A percentile compares a stretch with the other conserved stretches of the same genome.
phyloP scores from a whole-genome alignment of 805 yeast genomes.

The Komagataella populi region DNA sequence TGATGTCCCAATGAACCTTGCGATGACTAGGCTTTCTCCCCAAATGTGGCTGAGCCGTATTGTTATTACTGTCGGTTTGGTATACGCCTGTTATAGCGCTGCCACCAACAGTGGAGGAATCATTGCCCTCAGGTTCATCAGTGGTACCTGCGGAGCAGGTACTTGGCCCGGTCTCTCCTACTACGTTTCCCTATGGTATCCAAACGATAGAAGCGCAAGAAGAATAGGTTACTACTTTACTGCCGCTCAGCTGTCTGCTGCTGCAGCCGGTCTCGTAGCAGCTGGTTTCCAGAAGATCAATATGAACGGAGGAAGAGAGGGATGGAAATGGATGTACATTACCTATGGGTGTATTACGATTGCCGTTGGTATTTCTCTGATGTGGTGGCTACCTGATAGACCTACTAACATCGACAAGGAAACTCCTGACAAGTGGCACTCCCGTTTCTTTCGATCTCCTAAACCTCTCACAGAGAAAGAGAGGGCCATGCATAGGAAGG shows the following conservation, averaged over 20 bases:
- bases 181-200: constrained; percentile 77
- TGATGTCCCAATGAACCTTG: constrained; percentile 79
- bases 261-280: constrained; percentile 77
- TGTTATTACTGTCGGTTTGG: constrained; percentile 63
- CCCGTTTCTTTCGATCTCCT: constrained; percentile 6
- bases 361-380: constrained; percentile 43
- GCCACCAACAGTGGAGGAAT: constrained; percentile 43
- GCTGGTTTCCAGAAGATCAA: constrained; percentile 87
- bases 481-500: constrained; percentile 38
- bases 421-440: constrained; percentile 10
- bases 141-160: constrained; percentile 74
- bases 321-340: constrained; percentile 82
- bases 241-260: constrained; percentile 83
- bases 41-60: constrained; percentile 78
- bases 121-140: constrained; percentile 56
- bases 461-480: constrained; percentile 44
- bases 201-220: constrained; percentile 59
- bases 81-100: constrained; percentile 61
- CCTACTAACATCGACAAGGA: constrained; percentile 21
- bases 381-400: constrained; percentile 84
- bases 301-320: constrained; percentile 51
- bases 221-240: constrained; percentile 84
- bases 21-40: constrained; percentile 75
- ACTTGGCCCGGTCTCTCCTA: constrained; percentile 88
- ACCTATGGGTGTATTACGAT: constrained; percentile 64